Percentiles rank a stretch among this genome's conserved stretches.
phyloP scores from a whole-genome alignment of 2,329 filamentous ascomycete genomes.

The Coniochaeta sp. region DNA sequence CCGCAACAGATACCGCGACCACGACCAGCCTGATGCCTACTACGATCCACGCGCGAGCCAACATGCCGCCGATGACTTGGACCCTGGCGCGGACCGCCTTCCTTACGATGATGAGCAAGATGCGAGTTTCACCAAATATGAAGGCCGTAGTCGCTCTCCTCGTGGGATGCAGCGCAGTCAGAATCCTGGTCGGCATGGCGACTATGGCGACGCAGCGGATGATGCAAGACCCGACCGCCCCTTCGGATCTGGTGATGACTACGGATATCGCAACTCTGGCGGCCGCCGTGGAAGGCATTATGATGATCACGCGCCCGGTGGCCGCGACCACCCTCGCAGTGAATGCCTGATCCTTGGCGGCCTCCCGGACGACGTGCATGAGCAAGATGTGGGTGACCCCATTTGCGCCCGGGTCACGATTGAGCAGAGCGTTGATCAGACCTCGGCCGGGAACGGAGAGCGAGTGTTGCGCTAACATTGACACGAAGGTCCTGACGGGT shows the following conservation, averaged over 20 bases:
- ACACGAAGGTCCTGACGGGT: constrained; percentile 15
- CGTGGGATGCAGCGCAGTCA: not conserved
- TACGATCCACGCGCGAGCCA: not conserved
- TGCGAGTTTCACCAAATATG: not conserved
- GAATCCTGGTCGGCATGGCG: not conserved
- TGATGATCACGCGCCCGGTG: not conserved
- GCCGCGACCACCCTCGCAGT: not conserved
- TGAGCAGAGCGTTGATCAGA: not conserved
- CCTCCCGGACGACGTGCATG: constrained; percentile 1
- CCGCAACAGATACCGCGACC: not conserved
- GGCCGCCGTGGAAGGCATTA: not conserved
- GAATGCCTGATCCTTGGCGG: not conserved
- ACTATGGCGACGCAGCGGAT: not conserved
- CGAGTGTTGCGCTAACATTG: not conserved
- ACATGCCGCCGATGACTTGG: not conserved
- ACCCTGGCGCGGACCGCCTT: not conserved
- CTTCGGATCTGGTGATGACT: not conserved
- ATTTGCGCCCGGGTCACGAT: not conserved
- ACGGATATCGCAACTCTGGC: not conserved
- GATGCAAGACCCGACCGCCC: not conserved
- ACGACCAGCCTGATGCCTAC: not conserved
- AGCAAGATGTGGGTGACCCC: constrained; percentile 1
- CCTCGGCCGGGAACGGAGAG: not conserved
- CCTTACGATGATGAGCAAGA: not conserved
- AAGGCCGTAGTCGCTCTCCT: not conserved